Percentiles rank a stretch among this genome's conserved stretches.
phyloP scores from a whole-genome alignment of 1,284 basidiomycete genomes.

The Anthracocystis panici-leucophaei region DNA sequence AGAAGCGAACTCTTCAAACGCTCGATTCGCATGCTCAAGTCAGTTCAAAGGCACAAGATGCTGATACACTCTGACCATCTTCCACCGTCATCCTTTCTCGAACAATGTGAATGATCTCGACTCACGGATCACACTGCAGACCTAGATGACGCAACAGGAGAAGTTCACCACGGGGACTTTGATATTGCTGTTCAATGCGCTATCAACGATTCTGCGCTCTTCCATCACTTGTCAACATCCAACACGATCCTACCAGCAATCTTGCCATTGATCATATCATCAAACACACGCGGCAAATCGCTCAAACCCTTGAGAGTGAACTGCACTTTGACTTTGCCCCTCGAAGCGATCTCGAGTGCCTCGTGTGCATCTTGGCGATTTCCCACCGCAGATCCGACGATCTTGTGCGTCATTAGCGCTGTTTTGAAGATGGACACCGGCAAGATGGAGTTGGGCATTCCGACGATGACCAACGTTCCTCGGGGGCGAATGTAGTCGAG shows the following conservation, averaged over 20 bases:
- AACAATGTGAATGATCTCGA: no score
- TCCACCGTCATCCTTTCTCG: no score
- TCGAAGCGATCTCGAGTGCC: conserved; percentile 78
- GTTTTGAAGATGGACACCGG: conserved; percentile 80
- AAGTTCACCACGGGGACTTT: not conserved
- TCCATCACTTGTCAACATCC: conserved; percentile 70
- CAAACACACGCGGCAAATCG: conserved; percentile 74
- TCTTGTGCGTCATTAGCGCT: conserved; percentile 74
- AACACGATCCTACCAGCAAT: conserved; percentile 78
- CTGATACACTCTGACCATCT: no score
- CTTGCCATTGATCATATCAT: conserved; percentile 74
- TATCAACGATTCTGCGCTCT: no score
- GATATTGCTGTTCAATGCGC: not conserved
- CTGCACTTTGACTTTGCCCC: conserved; percentile 77
- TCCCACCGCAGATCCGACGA: conserved; percentile 82
- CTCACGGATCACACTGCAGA: no score
- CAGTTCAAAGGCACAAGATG: no score
- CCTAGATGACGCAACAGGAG: no score
- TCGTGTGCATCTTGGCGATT: conserved; percentile 63
- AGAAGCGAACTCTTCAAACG: no score
- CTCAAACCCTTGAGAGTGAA: conserved; percentile 73
- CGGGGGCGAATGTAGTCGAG: conserved; percentile 74
- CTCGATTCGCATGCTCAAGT: no score
- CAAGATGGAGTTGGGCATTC: conserved; percentile 76
- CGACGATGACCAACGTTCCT: conserved; percentile 80